Percentiles rank a stretch among this genome's conserved stretches.
phyloP scores from a whole-genome alignment of 2,329 filamentous ascomycete genomes.

The Exophiala dermatitidis region DNA sequence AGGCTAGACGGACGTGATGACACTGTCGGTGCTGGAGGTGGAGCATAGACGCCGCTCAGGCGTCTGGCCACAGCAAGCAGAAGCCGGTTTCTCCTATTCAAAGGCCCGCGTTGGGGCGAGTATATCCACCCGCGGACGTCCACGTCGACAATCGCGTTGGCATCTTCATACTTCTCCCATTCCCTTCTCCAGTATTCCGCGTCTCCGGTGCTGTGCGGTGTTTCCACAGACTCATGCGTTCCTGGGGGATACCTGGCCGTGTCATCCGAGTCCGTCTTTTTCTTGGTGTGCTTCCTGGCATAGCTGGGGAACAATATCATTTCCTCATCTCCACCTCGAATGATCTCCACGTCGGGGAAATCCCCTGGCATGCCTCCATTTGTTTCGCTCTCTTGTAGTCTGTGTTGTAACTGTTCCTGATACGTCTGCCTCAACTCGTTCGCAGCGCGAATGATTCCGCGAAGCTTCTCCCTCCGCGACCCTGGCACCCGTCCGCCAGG shows the following conservation, averaged over 20 bases:
- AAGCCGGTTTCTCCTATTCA: conserved; percentile 79
- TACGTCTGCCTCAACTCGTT: conserved; percentile 66
- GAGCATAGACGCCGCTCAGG: conserved; percentile 75
- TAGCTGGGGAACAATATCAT: conserved; percentile 96
- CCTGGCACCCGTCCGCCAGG: conserved; percentile 51
- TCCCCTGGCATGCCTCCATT: conserved; percentile 59
- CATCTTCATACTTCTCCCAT: conserved; percentile 72
- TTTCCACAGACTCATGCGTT: conserved; percentile 32
- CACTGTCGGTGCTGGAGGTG: conserved; percentile 38
- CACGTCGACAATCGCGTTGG: conserved; percentile 82
- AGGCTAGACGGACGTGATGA: conserved; percentile 46
- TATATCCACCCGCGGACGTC: conserved; percentile 97
- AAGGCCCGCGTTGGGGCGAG: conserved; percentile 71
- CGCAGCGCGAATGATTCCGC: conserved; percentile 62
- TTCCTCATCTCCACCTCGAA: conserved; percentile 73
- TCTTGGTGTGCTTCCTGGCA: conserved; percentile 61
- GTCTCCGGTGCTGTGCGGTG: conserved; percentile 48
- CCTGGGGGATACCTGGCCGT: conserved; percentile 28
- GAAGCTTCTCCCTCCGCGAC: conserved; percentile 68
- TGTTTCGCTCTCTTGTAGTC: conserved; percentile 38
- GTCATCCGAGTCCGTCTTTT: conserved; percentile 30
- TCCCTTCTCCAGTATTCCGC: conserved; percentile 69
- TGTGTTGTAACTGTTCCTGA: conserved; percentile 48
- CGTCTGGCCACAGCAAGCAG: conserved; percentile 80
- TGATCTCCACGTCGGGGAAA: conserved; percentile 79